Evolutionary conservation across 1,284 basidiomycete genomes (phyloP), one percentile per base, ranked within the genome.

Genomic region (Ganoderma boninense): DNA sequence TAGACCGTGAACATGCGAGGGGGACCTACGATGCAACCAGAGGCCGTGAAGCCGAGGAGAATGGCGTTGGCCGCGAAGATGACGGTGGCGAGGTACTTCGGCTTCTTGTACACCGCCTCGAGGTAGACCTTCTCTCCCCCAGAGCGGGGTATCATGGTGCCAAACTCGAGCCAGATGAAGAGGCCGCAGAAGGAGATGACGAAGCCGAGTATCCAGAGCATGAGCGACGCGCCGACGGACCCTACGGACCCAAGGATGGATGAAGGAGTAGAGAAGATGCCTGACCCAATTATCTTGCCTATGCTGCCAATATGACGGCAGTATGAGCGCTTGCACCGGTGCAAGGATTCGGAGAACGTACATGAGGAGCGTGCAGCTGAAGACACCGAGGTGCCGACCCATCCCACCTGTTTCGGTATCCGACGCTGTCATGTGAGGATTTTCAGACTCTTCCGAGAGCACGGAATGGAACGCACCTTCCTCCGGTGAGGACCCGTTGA

Each of bases 101-200:
- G 93, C 40, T 82, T 83, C 64, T 87, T 85, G 79, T 89, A 94
- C 20, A 92, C 86, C 69, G 85, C 92, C 72, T 94, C 92, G 38
- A 94, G 82, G 76, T 94, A 95, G 52, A 90, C 91, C 80, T 93
- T 93, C 82, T 94, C 93, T n/a, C 90, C 92, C 0, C 93, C 92
- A 65, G 75, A 77, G 1, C 65, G 61, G 14, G 75, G 76, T 75
- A 87, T 79, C 75, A 92, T 90, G 20, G 90, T 92, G 35, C 92
- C 93, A 44, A 91, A 85, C 77, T 93, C 92, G 23, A 93, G 84
- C 77, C 91, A 95, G 32, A 95, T 92, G 42, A 86, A 85, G 29
- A 87, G 89, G 16, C 91, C 92, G 67, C 85, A 86, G n/a, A 86
- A 85, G 18, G 90, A 91, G 62, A 92, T 83, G 60, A 87, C 76